Evolutionary conservation across 2,329 filamentous ascomycete genomes (phyloP).

Genomic region (Seiridium cupressi): DNA sequence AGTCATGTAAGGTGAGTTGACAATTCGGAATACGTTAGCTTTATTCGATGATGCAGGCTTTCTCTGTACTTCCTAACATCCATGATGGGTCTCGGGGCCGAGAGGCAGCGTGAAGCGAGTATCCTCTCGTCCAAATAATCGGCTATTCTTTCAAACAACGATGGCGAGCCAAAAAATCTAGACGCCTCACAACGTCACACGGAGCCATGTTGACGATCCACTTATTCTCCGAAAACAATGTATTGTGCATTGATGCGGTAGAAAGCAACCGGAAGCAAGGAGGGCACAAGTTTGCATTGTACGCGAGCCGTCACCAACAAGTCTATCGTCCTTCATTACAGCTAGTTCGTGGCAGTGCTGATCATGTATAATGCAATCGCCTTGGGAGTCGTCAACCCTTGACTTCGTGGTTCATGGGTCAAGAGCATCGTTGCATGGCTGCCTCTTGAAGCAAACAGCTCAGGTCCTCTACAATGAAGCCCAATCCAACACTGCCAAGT

Average conservation of each 20-base stretch:
- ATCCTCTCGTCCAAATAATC: background rate
- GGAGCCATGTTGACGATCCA: background rate
- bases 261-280: background rate
- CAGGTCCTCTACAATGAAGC: background rate
- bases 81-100: background rate
- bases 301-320: background rate
- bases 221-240: background rate
- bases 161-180: background rate
- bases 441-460: background rate
- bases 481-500: background rate
- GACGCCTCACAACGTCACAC: background rate
- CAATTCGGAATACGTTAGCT: no score
- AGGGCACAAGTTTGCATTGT: background rate
- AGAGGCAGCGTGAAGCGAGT: background rate
- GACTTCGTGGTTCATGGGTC: background rate
- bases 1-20: no score
- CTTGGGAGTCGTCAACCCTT: background rate
- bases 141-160: background rate
- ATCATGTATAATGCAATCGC: background rate
- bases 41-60: no score
- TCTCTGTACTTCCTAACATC: no score
- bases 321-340: background rate
- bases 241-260: background rate
- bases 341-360: conserved; percentile 1
- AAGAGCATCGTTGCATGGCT: background rate